Conservation (phyloP, 169 alveolate genomes). For the Pseudocohnilembus persalinus region DNA sequence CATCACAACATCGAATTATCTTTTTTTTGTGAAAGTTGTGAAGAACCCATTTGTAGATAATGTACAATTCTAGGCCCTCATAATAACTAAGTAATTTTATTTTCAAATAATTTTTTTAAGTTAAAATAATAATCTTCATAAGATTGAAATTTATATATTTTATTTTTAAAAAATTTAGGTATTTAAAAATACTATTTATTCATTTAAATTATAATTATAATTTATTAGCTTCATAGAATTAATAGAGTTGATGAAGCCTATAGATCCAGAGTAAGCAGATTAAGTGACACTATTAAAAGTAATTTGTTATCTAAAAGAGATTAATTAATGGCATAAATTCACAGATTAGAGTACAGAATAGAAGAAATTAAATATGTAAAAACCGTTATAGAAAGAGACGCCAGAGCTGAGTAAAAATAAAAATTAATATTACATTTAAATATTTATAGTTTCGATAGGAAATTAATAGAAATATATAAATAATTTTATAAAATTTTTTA, state of each 20-base stretch:
- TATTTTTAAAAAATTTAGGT: conserved; percentile 31
- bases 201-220: neutral
- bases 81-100: conserved; percentile 58
- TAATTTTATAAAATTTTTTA: too few species aligned
- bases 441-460: too few species aligned
- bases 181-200: neutral
- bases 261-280: conserved; percentile 49
- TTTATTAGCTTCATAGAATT: conserved; percentile 59
- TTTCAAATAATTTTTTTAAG: conserved; percentile 23
- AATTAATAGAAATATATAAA: too few species aligned
- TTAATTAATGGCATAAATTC: conserved; percentile 63
- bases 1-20: conserved; percentile 69
- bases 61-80: conserved; percentile 84
- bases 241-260: conserved; percentile 63
- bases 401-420: conserved; percentile 67
- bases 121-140: conserved; percentile 38
- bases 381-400: conserved; percentile 71
- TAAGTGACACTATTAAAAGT: conserved; percentile 50
- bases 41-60: conserved; percentile 79
- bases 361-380: conserved; percentile 77
- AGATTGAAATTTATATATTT: conserved; percentile 31
- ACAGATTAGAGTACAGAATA: conserved; percentile 66
- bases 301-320: conserved; percentile 67
- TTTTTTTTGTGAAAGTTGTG: conserved; percentile 82
- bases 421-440: too few species aligned